phyloP scores from a whole-genome alignment of 139 green algal species.

The Raphidocelis subcapitata region DNA sequence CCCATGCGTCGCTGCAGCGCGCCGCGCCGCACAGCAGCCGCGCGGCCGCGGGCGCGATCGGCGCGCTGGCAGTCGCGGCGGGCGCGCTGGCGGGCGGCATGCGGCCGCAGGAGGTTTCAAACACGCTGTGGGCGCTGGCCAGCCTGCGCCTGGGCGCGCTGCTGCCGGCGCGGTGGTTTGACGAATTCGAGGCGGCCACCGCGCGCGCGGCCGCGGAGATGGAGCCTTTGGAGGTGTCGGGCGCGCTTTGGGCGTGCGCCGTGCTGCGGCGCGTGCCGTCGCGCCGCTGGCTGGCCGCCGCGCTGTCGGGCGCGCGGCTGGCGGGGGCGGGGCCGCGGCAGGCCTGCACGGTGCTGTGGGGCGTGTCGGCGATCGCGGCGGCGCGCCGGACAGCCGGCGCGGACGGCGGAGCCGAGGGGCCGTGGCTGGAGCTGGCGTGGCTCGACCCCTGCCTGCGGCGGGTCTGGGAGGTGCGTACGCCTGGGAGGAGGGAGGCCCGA shows the following conservation, averaged over 20 bases:
- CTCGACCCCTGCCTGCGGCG: too few species aligned
- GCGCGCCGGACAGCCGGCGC: conserved; percentile 2
- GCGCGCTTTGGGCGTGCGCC: background rate
- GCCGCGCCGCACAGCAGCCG: conserved; percentile 11
- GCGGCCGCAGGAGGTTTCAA: conserved; percentile 5
- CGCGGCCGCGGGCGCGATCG: background rate
- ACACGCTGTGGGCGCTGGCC: conserved; percentile 4
- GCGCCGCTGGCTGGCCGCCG: background rate
- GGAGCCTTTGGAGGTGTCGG: background rate
- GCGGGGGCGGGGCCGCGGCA: background rate
- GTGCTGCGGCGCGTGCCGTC: conserved; percentile 2
- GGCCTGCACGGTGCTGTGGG: background rate
- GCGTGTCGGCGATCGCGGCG: background rate
- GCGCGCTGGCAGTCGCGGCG: background rate
- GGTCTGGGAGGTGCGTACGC: too few species aligned
- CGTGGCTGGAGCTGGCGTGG: too few species aligned
- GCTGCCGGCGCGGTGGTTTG: background rate
- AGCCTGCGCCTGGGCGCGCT: background rate
- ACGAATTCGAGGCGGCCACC: background rate
- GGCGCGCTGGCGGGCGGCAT: background rate
- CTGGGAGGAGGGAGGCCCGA: too few species aligned
- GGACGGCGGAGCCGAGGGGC: background rate
- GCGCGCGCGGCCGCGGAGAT: background rate
- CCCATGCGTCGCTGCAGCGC: conserved; percentile 4
- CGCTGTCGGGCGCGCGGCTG: background rate